These are phyloP conservation scores for Aspergillus amoenus DNA, from an alignment of 2,329 filamentous ascomycete species.

Conservation along the genomic window DNA sequence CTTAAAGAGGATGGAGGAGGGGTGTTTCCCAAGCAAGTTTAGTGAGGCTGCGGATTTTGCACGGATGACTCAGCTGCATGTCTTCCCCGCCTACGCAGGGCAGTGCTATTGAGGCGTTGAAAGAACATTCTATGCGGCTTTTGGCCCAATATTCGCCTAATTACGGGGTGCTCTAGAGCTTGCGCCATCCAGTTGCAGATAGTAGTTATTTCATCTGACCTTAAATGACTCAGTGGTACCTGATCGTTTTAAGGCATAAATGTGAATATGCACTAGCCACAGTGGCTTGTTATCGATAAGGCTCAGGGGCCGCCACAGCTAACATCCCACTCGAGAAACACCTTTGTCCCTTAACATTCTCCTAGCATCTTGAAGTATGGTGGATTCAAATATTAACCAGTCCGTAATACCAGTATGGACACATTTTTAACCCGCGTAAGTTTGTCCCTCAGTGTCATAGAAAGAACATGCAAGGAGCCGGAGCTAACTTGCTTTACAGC, in stretches of 20 bases:
- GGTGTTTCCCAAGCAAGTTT: slow-evolving; percentile 16
- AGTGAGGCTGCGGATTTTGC: slow-evolving; percentile 25
- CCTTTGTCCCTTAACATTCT: slow-evolving; percentile 1
- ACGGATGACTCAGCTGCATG: slow-evolving; percentile 29
- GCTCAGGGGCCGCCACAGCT: slow-evolving; percentile 12
- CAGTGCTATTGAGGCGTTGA: slow-evolving; percentile 15
- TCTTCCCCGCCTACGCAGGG: slow-evolving; percentile 13
- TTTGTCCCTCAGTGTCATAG: slow-evolving; percentile 14
- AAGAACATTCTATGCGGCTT: slow-evolving; percentile 11
- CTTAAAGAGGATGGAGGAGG: slow-evolving; percentile 23
- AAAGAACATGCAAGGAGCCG: slow-evolving; percentile 10
- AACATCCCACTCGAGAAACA: slow-evolving; percentile 7
- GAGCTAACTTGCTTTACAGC: slow-evolving; percentile 39
- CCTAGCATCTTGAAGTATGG: background rate
- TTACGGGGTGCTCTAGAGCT: background rate
- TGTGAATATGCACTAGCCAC: slow-evolving; percentile 7
- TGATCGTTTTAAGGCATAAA: background rate
- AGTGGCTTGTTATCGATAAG: slow-evolving; percentile 27
- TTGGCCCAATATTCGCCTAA: slow-evolving; percentile 9
- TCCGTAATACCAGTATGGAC: slow-evolving; percentile 63
- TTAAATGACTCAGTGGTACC: background rate
- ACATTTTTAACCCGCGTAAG: slow-evolving; percentile 60
- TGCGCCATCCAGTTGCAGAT: background rate
- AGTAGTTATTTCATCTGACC: background rate
- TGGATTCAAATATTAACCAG: background rate